phyloP scores from a whole-genome alignment of 2,329 filamentous ascomycete species.

The Colletotrichum siamense region DNA sequence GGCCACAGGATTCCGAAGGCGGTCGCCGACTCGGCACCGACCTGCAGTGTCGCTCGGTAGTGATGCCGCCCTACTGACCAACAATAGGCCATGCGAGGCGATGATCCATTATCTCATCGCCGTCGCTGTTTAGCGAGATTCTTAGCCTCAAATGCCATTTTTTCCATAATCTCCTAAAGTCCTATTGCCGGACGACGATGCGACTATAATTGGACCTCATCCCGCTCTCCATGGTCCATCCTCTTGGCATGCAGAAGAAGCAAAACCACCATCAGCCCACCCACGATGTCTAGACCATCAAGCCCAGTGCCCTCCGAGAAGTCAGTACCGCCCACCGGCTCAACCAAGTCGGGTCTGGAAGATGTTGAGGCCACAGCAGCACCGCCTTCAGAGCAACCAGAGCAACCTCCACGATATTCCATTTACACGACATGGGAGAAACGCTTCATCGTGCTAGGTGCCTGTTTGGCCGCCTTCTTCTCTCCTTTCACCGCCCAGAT shows the following conservation, averaged over 20 bases:
- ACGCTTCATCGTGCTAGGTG: conserved; percentile 43
- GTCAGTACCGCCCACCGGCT: not conserved
- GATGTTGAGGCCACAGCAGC: conserved; percentile 1
- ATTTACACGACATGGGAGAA: conserved; percentile 45
- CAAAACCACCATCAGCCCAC: not conserved
- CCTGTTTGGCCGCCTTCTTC: conserved; percentile 45
- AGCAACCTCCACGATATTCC: conserved; percentile 35
- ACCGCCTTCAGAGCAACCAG: not conserved
- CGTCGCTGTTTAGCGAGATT: not conserved
- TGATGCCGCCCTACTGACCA: not conserved
- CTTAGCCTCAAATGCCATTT: not conserved
- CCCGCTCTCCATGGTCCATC: not conserved
- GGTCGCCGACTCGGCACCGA: conserved; percentile 16
- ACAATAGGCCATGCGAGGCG: not conserved
- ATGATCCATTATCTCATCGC: not conserved
- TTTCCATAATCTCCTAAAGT: not conserved
- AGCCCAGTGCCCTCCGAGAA: not conserved
- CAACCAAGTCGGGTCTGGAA: not conserved
- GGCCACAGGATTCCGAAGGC: not conserved
- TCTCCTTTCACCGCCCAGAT: conserved; percentile 55
- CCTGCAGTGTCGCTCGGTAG: not conserved
- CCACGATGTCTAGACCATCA: not conserved
- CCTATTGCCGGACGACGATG: not conserved
- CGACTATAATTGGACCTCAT: not conserved
- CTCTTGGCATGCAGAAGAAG: not conserved